phyloP scores from a whole-genome alignment of 2,329 filamentous ascomycete species.

The Metarhizium guizhouense region DNA sequence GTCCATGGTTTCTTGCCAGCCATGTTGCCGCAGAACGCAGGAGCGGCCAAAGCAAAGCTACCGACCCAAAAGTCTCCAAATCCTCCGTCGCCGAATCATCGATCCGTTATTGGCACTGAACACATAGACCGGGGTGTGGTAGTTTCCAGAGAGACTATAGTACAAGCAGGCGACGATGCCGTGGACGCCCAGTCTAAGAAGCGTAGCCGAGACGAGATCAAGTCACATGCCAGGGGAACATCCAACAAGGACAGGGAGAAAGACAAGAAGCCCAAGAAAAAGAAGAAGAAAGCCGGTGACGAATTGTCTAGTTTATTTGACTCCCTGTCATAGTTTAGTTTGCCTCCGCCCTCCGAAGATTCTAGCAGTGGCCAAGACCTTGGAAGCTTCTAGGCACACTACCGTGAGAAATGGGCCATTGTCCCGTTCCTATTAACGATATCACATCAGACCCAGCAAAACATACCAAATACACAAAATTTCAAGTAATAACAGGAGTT shows the following conservation, averaged over 20 bases:
- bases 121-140: constrained; percentile 18
- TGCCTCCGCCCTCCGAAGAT: background rate
- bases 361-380: background rate
- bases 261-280: constrained; percentile 32
- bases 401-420: too few species aligned
- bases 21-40: constrained; percentile 17
- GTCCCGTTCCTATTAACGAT: background rate
- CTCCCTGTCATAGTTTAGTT: constrained; percentile 28
- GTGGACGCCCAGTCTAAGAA: background rate
- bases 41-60: background rate
- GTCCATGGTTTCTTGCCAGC: constrained; percentile 36
- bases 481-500: background rate
- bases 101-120: background rate
- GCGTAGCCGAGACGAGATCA: background rate
- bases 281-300: constrained; percentile 48
- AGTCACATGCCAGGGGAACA: background rate
- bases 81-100: background rate
- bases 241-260: background rate
- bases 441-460: background rate
- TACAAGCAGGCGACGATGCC: background rate
- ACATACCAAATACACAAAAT: background rate
- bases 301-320: constrained; percentile 68
- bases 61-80: background rate
- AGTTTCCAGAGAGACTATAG: constrained; percentile 17
- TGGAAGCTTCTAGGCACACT: background rate